Base-by-base conservation (phyloP, 495 filamentous ascomycete species). In the Clavariopsis aquatica region DNA sequence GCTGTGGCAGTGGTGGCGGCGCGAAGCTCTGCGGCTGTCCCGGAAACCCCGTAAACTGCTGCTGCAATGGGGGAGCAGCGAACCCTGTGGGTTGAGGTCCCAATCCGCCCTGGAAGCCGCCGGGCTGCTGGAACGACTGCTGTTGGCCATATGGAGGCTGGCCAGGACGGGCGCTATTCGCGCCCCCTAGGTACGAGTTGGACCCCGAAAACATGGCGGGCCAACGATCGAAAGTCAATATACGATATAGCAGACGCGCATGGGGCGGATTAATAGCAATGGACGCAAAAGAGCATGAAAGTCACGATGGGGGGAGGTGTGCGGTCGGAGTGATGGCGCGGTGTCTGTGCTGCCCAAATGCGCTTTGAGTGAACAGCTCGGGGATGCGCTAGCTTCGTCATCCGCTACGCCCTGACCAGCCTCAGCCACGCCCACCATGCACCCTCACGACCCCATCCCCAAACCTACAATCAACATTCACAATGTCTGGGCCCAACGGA, bases 191-290 rank as follows among this genome's bases (percentile, higher is more conserved):
- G 74, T 87, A 96, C 52, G 90, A 87, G 80, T 87, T 92, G 62
- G 91, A 90, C 72, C 88, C 89, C 45, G 92, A 93, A 80, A 87
- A 96, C 92, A 96, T 96, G 78, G 75, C 60, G 73, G 57, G 15
- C n/a, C 26, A 43, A 15, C n/a, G 24, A 19, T 41, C 34, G 57
- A 15, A 46, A 20, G 29, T 49, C 31, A 29, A 31, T 29, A 15
- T 17, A 43, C 38, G 38, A 17, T 43, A n/a, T 6, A 43, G 38
- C 38, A 43, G 45, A 23, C 29, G 45, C 53, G 52, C 65, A 68
- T 63, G 54, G 28, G 23, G 38, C 20, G 47, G 19, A 45, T 5
- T 31, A 52, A n/a, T 66, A 61, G 23, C 28, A 29, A 36, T 52
- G 29, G 29, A 27, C 43, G 23, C 19, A 46, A 45, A 27, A 34